Evolutionary conservation across 2,329 filamentous ascomycete genomes (phyloP).

Genomic region (Ploettnerulaceae sp.): DNA sequence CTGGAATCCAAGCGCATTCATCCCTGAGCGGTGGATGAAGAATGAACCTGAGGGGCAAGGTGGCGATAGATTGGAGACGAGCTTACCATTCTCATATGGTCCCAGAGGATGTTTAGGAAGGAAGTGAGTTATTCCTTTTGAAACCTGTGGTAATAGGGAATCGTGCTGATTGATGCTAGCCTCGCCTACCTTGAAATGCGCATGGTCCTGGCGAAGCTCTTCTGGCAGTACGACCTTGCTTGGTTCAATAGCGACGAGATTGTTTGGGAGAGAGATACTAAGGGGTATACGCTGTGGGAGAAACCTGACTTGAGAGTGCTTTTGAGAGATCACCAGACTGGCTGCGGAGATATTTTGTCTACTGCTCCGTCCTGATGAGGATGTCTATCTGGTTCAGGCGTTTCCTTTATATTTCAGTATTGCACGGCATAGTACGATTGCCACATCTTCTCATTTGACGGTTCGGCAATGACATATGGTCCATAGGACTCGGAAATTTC

Average conservation of each 20-base stretch:
- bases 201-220: constrained; percentile 23
- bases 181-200: constrained; percentile 23
- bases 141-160: no score
- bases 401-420: neutral
- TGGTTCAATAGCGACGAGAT: constrained; percentile 22
- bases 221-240: constrained; percentile 20
- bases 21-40: constrained; percentile 24
- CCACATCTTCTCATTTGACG: no score
- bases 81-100: constrained; percentile 18
- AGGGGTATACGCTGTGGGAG: constrained; percentile 25
- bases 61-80: constrained; percentile 17
- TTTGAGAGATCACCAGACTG: constrained; percentile 7
- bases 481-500: no score
- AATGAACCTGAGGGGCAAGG: constrained; percentile 14
- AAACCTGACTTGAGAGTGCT: constrained; percentile 20
- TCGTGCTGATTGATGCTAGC: no score
- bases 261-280: constrained; percentile 22
- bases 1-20: constrained; percentile 19
- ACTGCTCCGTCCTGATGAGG: neutral
- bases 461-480: no score
- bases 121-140: no score
- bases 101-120: constrained; percentile 19
- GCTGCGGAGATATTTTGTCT: no score
- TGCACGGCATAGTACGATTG: no score
- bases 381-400: neutral